Evolutionary conservation across 805 yeast species (phyloP).

Genomic region (Wickerhamomyces chambardii): DNA sequence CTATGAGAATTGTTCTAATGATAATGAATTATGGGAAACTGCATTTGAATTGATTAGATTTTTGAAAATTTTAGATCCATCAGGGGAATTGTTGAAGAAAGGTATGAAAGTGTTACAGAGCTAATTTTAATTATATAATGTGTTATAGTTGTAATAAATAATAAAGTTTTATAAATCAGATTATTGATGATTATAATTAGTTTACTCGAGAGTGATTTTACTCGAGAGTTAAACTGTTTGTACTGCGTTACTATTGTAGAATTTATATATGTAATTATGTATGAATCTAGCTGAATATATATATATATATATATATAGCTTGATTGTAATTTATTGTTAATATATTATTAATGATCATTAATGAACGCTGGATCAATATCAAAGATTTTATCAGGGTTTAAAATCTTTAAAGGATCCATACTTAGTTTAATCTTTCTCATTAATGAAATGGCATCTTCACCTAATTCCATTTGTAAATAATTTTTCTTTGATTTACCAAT

Average conservation of each 20-base stretch:
- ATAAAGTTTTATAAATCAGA: too few relatives aligned
- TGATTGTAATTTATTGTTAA: too few relatives aligned
- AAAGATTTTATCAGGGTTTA: slow-evolving; percentile 78
- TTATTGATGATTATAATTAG: too few relatives aligned
- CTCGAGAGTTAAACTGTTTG: too few relatives aligned
- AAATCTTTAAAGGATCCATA: slow-evolving; percentile 60
- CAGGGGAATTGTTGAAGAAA: slow-evolving; percentile 9
- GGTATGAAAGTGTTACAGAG: neutral
- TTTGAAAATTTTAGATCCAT: slow-evolving; percentile 18
- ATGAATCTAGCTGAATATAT: too few relatives aligned
- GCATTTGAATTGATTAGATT: slow-evolving; percentile 20
- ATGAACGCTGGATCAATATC: slow-evolving; percentile 52
- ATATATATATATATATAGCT: too few relatives aligned
- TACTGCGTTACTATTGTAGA: too few relatives aligned
- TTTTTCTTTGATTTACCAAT: slow-evolving; percentile 69
- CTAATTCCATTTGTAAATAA: slow-evolving; percentile 53
- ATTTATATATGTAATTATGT: too few relatives aligned
- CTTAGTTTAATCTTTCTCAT: slow-evolving; percentile 71
- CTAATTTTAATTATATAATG: too few relatives aligned
- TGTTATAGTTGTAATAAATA: too few relatives aligned
- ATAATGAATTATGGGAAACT: slow-evolving; percentile 21
- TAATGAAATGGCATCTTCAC: slow-evolving; percentile 51
- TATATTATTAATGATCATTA: slow-evolving; percentile 22
- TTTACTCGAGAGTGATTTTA: too few relatives aligned
- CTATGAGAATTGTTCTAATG: slow-evolving; percentile 16